Conservation (phyloP, 23 red algal species). For the Pyropia yezoensis region DNA sequence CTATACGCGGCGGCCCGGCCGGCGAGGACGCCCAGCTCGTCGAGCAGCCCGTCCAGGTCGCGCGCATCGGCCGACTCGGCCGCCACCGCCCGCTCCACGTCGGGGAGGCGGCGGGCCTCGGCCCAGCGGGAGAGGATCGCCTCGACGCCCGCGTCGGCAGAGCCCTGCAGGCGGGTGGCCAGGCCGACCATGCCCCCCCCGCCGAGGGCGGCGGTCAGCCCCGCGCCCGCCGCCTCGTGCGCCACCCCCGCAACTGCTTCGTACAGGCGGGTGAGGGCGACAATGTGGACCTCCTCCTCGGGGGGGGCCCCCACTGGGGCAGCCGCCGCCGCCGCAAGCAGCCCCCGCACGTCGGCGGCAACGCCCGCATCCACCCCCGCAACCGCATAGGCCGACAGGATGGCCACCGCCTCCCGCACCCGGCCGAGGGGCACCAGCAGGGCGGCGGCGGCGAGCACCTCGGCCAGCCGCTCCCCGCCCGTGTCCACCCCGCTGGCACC, state of each 20-base stretch:
- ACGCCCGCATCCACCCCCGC: slow-evolving; percentile 10
- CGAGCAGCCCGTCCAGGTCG: slow-evolving; percentile 60
- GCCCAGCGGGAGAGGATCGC: slow-evolving; percentile 49
- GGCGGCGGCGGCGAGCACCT: slow-evolving; percentile 20
- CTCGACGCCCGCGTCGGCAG: slow-evolving; percentile 30
- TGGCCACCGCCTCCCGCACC: slow-evolving; percentile 28
- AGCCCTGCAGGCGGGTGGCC: slow-evolving; percentile 22
- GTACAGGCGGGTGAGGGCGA: slow-evolving; percentile 65
- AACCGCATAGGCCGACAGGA: slow-evolving; percentile 20
- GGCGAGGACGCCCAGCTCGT: slow-evolving; percentile 63
- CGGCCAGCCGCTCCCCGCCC: background rate
- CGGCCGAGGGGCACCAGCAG: slow-evolving; percentile 60
- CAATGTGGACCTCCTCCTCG: slow-evolving; percentile 55
- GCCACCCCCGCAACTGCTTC: slow-evolving; percentile 63
- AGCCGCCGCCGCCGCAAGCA: slow-evolving; percentile 12
- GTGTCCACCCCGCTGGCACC: background rate
- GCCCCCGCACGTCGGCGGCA: slow-evolving; percentile 27
- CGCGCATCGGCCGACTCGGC: slow-evolving; percentile 35
- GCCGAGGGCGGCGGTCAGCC: slow-evolving; percentile 17
- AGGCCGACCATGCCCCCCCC: slow-evolving; percentile 8
- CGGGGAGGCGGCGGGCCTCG: slow-evolving; percentile 24
- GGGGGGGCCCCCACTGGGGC: background rate
- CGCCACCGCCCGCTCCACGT: slow-evolving; percentile 20
- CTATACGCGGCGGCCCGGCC: slow-evolving; percentile 64
- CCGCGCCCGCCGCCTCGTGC: slow-evolving; percentile 26